Conservation (phyloP, 1,284 basidiomycete species). For the Farysia itapuensis region DNA sequence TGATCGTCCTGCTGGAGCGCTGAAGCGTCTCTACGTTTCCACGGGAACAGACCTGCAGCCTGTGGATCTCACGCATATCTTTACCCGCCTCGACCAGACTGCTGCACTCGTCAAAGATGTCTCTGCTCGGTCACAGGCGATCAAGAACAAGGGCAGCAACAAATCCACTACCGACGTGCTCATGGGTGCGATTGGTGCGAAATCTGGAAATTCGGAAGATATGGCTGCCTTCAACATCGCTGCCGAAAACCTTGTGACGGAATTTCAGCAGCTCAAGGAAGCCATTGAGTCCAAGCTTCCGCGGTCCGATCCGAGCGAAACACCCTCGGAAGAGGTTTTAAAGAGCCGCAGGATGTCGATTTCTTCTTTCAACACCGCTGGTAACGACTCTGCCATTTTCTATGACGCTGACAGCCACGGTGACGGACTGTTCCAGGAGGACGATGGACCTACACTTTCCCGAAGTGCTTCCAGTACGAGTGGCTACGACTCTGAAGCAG, state of each 20-base stretch:
- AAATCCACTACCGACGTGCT: conserved; percentile 13
- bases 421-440: conserved; percentile 36
- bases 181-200: conserved; percentile 26
- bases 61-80: conserved; percentile 41
- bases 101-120: conserved; percentile 41
- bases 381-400: conserved; percentile 49
- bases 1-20: conserved; percentile 17
- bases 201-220: conserved; percentile 10
- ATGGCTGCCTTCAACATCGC: conserved; percentile 26
- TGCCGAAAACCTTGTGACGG: conserved; percentile 36
- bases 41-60: conserved; percentile 42
- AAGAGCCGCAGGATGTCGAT: conserved; percentile 34
- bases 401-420: conserved; percentile 52
- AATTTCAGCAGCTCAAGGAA: conserved; percentile 42
- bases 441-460: conserved; percentile 30
- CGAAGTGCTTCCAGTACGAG: conserved; percentile 53
- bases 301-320: conserved; percentile 7
- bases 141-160: conserved; percentile 9
- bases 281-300: conserved; percentile 45
- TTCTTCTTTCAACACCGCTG: conserved; percentile 39
- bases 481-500: conserved; percentile 59
- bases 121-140: not conserved
- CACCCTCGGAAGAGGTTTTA: conserved; percentile 42
- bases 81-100: conserved; percentile 35
- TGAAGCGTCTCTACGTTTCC: conserved; percentile 36